A percentile compares a stretch with the other conserved stretches of the same genome.
phyloP scores from a whole-genome alignment of 345 rosid species.

The Populus simonii region DNA sequence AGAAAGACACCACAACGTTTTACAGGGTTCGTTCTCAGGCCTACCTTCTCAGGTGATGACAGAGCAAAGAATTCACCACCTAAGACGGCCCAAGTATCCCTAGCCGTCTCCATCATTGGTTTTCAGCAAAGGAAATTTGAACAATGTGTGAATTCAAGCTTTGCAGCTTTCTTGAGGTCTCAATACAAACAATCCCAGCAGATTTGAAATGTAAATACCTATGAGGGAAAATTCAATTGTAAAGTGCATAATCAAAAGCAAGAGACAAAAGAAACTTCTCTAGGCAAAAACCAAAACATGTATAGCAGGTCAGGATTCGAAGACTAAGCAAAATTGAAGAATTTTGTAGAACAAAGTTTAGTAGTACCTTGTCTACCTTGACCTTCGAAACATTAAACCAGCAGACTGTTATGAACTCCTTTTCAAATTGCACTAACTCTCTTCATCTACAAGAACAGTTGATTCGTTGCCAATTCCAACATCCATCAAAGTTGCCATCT shows the following conservation, averaged over 20 bases:
- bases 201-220: not conserved
- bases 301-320: not conserved
- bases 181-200: not conserved
- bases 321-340: not conserved
- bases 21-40: not conserved
- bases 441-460: constrained; percentile 70
- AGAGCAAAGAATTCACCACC: not conserved
- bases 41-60: not conserved
- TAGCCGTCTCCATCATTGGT: not conserved
- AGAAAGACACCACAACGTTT: not conserved
- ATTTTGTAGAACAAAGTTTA: not conserved
- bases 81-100: not conserved
- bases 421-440: not conserved
- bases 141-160: not conserved
- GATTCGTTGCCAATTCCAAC: constrained; percentile 60
- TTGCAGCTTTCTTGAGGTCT: not conserved
- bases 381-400: not conserved
- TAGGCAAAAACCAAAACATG: not conserved
- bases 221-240: not conserved
- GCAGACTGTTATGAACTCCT: not conserved
- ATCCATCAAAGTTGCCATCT: constrained; percentile 66
- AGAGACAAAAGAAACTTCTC: not conserved
- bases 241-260: not conserved
- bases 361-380: not conserved
- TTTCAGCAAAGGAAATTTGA: not conserved